Evolutionary conservation across 2,329 filamentous ascomycete genomes (phyloP), one percentile per base, ranked within the genome.

Genomic region (Aspergillus fructus): DNA sequence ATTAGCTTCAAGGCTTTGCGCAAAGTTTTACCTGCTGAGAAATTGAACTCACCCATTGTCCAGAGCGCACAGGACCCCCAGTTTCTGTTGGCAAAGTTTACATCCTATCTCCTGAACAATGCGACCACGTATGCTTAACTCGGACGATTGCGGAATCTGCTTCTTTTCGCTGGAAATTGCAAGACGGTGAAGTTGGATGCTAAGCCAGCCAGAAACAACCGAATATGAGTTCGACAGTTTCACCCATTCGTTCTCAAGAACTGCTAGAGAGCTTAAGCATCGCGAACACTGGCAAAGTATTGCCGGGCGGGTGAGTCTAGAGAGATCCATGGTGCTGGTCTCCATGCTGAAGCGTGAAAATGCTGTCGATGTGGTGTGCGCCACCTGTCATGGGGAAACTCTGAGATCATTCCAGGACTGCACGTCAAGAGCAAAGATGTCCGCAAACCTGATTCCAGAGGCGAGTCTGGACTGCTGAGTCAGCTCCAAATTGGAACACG

Each of bases 191-290:
- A 74, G 63, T 58, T 75, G 69, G 48, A 74, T 67, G 54, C 73
- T 75, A 37, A 74, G 63, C 73, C 73, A 75, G 47, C 68, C 71
- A 30, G 71, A 67, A 34, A 68, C 67, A 45, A 74, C 64, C 21
- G 72, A 68, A 53, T 75, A 75, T 9, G 71, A 69, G 51, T 66
- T 71, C 24, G 72, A 74, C n/a, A 76, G 59, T 52, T 68, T 73
- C 9, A 70, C 72, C 73, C 73, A 76, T 57, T 75, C 73, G 52
- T 76, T 76, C 64, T 76, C 73, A 19, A 75, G 64, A n/a, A 69
- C 73, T 4, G 72, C 73, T 48, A 76, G 63, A 24, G 73, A 74
- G 61, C 73, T 75, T n/a, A 71, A 74, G 57, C 73, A 76, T 49
- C 71, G 67, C 23, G 65, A 64, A 54, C 73, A 76, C 60, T 74